These are phyloP conservation scores for Eucalyptus tenuipes DNA, from an alignment of 345 rosid genomes.

Conservation along the genomic window DNA sequence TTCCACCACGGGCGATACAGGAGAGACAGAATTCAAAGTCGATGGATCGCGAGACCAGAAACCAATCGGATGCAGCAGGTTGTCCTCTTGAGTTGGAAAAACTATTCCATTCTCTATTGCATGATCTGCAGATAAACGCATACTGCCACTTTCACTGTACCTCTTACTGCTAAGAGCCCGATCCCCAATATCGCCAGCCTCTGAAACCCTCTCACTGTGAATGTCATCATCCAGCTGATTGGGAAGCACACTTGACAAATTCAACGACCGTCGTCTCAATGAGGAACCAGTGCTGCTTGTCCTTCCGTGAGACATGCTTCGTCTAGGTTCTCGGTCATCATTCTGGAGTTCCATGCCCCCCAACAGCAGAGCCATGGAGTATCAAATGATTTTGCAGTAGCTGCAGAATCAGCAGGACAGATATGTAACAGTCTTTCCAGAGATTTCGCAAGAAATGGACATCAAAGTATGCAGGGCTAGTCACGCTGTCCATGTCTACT, in stretches of 20 bases:
- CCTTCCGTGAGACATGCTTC: conserved; percentile 19
- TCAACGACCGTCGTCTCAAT: conserved; percentile 27
- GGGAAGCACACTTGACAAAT: conserved; percentile 17
- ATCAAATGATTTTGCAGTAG: neutral
- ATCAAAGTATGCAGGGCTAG: neutral
- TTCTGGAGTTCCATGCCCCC: conserved; percentile 30
- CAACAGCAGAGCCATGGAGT: neutral
- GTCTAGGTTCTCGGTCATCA: neutral
- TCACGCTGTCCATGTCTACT: neutral
- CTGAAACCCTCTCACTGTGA: conserved; percentile 59
- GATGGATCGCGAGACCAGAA: conserved; percentile 6
- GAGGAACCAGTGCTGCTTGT: conserved; percentile 40
- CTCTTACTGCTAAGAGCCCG: conserved; percentile 47
- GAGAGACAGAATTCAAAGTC: conserved; percentile 9
- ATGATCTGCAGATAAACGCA: conserved; percentile 8
- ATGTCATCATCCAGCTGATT: conserved; percentile 23
- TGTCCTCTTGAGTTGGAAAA: conserved; percentile 8
- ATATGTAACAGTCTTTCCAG: neutral
- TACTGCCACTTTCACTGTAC: conserved; percentile 26
- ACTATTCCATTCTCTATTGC: conserved; percentile 20
- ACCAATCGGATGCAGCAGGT: conserved; percentile 4
- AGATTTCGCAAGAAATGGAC: neutral
- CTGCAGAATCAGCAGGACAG: neutral
- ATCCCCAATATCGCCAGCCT: conserved; percentile 90
- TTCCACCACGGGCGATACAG: conserved; percentile 18